These are phyloP conservation scores for Cenchrus americanus DNA, from an alignment of 176 grass and related monocot genomes.

Conservation along the genomic window DNA sequence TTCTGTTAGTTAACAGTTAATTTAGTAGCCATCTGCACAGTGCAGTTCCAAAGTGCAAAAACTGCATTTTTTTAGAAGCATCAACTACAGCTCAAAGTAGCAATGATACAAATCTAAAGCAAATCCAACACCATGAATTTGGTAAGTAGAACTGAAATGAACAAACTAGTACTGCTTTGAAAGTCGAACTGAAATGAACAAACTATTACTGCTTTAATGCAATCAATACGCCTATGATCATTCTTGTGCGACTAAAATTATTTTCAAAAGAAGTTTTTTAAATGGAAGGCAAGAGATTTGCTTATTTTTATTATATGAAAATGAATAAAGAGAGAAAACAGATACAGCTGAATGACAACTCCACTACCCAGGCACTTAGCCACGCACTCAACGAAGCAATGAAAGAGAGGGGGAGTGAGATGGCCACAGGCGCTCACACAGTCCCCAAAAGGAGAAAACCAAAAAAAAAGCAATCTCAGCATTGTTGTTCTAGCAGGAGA, in stretches of 20 bases:
- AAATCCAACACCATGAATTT: conserved; percentile 20
- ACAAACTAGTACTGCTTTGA: not conserved
- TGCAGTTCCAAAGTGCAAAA: not conserved
- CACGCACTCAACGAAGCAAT: no score
- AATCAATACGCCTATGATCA: not conserved
- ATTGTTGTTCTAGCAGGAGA: no score
- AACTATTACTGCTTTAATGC: not conserved
- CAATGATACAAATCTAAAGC: conserved; percentile 23
- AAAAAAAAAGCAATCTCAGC: no score
- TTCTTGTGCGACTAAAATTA: conserved; percentile 30
- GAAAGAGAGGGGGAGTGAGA: no score
- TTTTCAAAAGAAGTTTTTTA: not conserved
- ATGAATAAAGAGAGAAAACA: no score
- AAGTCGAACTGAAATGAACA: conserved; percentile 20
- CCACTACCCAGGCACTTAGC: no score
- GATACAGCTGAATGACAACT: no score
- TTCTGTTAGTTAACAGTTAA: not conserved
- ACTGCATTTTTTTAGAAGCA: not conserved
- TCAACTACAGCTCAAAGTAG: not conserved
- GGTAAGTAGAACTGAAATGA: conserved; percentile 23
- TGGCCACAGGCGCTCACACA: no score
- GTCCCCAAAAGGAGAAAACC: no score
- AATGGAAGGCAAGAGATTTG: no score
- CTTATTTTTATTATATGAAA: no score
- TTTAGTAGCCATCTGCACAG: not conserved